Evolutionary conservation across 2,329 filamentous ascomycete genomes (phyloP).

Genomic region (Ophiostoma piceae): DNA sequence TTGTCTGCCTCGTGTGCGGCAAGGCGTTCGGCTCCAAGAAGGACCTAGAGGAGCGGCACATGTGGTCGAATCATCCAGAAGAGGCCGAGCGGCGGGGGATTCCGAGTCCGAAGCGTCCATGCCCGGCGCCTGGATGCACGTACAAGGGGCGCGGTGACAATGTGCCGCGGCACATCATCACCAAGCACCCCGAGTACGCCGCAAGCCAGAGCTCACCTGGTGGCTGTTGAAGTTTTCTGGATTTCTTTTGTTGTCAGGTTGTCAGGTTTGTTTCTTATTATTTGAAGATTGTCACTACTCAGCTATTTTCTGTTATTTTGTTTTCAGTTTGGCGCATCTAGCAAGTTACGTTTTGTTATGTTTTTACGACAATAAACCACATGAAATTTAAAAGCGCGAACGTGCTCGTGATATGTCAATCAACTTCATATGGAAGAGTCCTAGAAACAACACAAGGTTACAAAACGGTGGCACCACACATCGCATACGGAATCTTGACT

Average conservation of each 20-base stretch:
- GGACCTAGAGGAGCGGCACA: neutral
- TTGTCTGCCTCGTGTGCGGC: neutral
- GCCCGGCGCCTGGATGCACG: neutral
- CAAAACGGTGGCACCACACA: neutral
- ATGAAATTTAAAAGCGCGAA: neutral
- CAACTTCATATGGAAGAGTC: neutral
- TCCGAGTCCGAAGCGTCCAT: neutral
- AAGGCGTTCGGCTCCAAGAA: neutral
- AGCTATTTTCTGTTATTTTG: neutral
- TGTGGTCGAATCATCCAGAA: neutral
- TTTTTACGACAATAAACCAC: neutral
- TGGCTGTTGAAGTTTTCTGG: neutral
- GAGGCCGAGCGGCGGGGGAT: neutral
- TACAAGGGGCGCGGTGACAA: neutral
- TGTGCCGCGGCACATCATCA: neutral
- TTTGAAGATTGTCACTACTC: neutral
- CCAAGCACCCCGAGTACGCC: neutral
- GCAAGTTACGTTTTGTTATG: neutral
- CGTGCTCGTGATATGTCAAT: neutral
- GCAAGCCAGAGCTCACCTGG: neutral
- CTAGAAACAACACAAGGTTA: no score
- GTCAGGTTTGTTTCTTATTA: neutral
- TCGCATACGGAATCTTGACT: neutral
- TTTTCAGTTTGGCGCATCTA: neutral
- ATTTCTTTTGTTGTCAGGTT: neutral